phyloP scores from a whole-genome alignment of 805 yeast species.

The Cyberlindnera petersonii region DNA sequence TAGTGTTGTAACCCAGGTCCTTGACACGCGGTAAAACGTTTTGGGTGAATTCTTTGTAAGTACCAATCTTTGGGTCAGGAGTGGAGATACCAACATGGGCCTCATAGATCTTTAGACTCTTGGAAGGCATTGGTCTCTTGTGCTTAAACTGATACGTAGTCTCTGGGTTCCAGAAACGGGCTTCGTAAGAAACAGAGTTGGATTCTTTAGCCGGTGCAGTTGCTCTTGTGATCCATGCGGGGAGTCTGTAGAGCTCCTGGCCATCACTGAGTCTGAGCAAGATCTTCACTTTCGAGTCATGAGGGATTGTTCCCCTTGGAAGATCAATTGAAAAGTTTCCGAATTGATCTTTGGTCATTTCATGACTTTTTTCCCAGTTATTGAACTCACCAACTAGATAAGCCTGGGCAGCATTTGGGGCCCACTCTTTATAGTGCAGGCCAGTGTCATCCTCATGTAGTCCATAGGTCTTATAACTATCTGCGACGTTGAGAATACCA shows the following conservation, averaged over 20 bases:
- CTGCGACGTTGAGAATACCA: slow-evolving; percentile 66
- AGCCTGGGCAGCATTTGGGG: slow-evolving; percentile 79
- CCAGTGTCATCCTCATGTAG: slow-evolving; percentile 50
- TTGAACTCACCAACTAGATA: slow-evolving; percentile 91
- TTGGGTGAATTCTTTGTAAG: slow-evolving; percentile 79
- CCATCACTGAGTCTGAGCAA: slow-evolving; percentile 64
- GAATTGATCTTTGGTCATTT: slow-evolving; percentile 55
- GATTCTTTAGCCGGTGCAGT: slow-evolving; percentile 63
- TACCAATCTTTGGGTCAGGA: slow-evolving; percentile 80
- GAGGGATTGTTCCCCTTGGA: slow-evolving; percentile 71
- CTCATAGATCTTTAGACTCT: slow-evolving; percentile 75
- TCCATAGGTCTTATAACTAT: slow-evolving; percentile 74
- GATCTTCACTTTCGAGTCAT: slow-evolving; percentile 75
- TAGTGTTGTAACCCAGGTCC: slow-evolving; percentile 84
- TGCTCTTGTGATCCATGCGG: slow-evolving; percentile 86
- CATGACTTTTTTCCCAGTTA: slow-evolving; percentile 64
- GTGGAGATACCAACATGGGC: slow-evolving; percentile 95
- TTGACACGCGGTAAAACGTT: slow-evolving; percentile 81
- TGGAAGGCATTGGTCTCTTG: slow-evolving; percentile 52
- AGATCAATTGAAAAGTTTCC: slow-evolving; percentile 67
- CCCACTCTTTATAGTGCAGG: slow-evolving; percentile 75
- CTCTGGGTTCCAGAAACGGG: slow-evolving; percentile 89
- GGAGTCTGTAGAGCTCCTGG: slow-evolving; percentile 70
- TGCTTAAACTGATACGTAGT: slow-evolving; percentile 46
- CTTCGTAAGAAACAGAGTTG: slow-evolving; percentile 60